Evolutionary conservation across 176 grass and related monocot species (phyloP).

Genomic region (Musa troglodytarum): DNA sequence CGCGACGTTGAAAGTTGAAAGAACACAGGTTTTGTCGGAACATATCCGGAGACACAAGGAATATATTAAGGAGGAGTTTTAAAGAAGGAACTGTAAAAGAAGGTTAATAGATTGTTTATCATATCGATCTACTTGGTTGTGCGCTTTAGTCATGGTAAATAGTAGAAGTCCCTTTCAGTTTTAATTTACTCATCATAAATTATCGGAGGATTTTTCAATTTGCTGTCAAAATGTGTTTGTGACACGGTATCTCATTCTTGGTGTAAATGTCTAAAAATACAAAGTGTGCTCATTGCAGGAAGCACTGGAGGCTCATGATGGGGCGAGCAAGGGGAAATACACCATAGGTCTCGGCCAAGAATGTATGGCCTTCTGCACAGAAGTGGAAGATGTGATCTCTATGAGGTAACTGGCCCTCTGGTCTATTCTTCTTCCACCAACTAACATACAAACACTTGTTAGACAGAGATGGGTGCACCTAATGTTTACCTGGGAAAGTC

Average conservation of each 20-base stretch:
- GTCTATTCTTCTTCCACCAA: neutral
- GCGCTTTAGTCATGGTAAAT: too few relatives aligned
- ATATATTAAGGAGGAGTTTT: too few relatives aligned
- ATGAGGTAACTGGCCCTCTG: slow-evolving; percentile 47
- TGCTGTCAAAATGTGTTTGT: slow-evolving; percentile 13
- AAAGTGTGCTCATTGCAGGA: slow-evolving; percentile 40
- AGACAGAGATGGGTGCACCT: too few relatives aligned
- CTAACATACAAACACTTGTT: neutral
- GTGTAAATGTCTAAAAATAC: neutral
- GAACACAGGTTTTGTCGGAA: neutral
- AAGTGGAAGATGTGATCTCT: slow-evolving; percentile 91
- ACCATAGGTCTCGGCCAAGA: slow-evolving; percentile 95
- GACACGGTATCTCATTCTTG: neutral
- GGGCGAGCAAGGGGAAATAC: slow-evolving; percentile 89
- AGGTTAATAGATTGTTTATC: too few relatives aligned
- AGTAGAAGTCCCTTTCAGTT: neutral
- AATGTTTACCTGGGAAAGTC: too few relatives aligned
- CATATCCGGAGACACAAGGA: too few relatives aligned
- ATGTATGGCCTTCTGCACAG: slow-evolving; percentile 87
- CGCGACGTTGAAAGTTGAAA: neutral
- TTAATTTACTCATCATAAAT: neutral
- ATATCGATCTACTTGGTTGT: too few relatives aligned
- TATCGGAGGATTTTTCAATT: neutral
- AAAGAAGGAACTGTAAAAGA: too few relatives aligned
- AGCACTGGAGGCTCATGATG: slow-evolving; percentile 72